Percentiles rank a stretch among this genome's conserved stretches.
Conservation (phyloP, 176 grass and related monocot genomes). For the Musa troglodytarum region DNA sequence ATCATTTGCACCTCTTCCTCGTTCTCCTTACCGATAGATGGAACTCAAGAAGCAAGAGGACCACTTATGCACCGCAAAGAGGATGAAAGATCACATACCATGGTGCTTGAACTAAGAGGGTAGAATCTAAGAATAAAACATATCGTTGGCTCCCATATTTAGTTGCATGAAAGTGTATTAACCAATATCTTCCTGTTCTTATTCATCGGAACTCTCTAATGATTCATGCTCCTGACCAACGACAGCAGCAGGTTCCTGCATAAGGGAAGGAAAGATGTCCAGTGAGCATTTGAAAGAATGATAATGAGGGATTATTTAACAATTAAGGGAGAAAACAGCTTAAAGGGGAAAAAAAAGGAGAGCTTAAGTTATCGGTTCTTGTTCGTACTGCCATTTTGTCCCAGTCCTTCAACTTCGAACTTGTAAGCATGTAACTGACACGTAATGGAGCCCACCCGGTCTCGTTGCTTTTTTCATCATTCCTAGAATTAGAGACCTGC, state of each 20-base stretch:
- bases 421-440: constrained; percentile 24
- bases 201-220: constrained; percentile 21
- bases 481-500: background rate
- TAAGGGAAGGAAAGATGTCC: background rate
- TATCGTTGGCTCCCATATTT: too few species aligned
- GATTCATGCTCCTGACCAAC: background rate
- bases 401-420: constrained; percentile 30
- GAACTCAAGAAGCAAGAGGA: too few species aligned
- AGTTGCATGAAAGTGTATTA: too few species aligned
- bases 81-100: too few species aligned
- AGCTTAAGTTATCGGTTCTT: background rate
- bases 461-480: constrained; percentile 3
- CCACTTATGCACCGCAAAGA: too few species aligned
- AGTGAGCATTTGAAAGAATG: background rate
- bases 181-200: background rate
- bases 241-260: constrained; percentile 9
- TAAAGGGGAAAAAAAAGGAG: background rate
- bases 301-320: background rate
- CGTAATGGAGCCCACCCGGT: constrained; percentile 24
- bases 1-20: too few species aligned
- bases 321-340: background rate
- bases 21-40: too few species aligned
- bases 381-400: constrained; percentile 21
- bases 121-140: too few species aligned
- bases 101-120: too few species aligned